Conservation (phyloP, 2,329 filamentous ascomycete species). For the Monilinia fructigena region DNA sequence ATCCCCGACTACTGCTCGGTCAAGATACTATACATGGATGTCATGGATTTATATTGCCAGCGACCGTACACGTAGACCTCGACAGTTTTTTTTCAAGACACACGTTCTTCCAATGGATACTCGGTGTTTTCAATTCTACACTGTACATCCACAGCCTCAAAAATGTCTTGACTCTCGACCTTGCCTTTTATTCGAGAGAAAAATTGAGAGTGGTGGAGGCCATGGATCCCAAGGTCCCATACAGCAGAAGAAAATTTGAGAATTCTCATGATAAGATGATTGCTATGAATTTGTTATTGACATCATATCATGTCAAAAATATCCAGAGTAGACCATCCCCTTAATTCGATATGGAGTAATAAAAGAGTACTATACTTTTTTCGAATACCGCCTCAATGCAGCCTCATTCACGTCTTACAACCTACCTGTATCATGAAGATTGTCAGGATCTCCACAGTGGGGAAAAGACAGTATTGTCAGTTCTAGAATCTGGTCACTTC, state of each 20-base stretch:
- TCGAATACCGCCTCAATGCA: constrained; percentile 8
- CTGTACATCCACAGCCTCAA: constrained; percentile 1
- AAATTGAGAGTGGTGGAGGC: neutral
- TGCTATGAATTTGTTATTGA: constrained; percentile 4
- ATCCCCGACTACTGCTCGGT: constrained; percentile 15
- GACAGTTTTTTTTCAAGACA: constrained; percentile 1
- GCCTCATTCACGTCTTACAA: neutral
- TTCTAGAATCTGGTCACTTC: constrained; percentile 15
- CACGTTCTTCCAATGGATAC: constrained; percentile 4
- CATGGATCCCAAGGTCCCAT: neutral
- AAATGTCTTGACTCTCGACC: neutral
- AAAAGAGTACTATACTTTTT: constrained; percentile 1
- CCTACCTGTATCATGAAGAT: neutral
- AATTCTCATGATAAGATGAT: neutral
- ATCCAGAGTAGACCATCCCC: neutral
- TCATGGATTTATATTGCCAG: constrained; percentile 15
- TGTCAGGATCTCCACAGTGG: constrained; percentile 15
- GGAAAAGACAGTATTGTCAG: neutral
- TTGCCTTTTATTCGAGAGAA: constrained; percentile 5
- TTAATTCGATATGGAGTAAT: constrained; percentile 4
- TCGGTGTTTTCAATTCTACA: neutral
- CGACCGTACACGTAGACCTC: constrained; percentile 20
- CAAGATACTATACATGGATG: neutral
- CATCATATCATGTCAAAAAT: constrained; percentile 6
- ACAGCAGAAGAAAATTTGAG: neutral